Base-by-base conservation (phyloP, 768 basidiomycete genomes). In the Termitomyces sp. region DNA sequence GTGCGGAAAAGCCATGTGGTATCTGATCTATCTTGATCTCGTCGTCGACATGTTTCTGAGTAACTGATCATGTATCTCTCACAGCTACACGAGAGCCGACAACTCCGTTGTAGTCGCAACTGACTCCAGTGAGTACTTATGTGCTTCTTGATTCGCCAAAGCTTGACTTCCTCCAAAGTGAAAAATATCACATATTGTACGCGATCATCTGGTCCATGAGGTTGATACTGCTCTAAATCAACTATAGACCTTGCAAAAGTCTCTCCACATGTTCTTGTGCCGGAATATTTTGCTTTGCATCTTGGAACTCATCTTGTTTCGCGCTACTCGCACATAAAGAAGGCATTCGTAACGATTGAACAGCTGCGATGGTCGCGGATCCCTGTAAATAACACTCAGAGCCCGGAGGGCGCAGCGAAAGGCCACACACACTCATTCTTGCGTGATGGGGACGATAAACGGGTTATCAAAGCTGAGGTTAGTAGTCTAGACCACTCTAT, bases 391-490 rank as follows among this genome's bases (percentile, higher is more conserved):
- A 78, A 74, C 7, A 76, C 76, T 38, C 71, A 78, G 51, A 49
- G 35, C 42, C 73, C 70, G 0, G 71, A 60, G 15, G 60, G 79
- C 62, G 78, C 78, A 2, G 35, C 56, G n/a, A 48, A 70, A 44
- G 76, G 72, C 2, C 95, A 98, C 71, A 72, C 84, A 7, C 92
- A 96, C 71, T 84, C 93, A 16, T 98, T 96, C 74, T 79, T 83
- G 59, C 80, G 96, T 24, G 93, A 98, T 66, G 96, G 96, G 1
- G 92, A 95, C 3, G 96, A 98, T 71, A 96, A 91, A 78, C 81
- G 86, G 4, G 70, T 88, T 36, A 81, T 87, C 7, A 83, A 84
- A 20, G 85, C 81, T 15, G 81, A 84, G 73, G 84, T 88, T 20
- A 18, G 39, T 18, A 11, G 3, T 35, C 32, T 35, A 20, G 28